Percentiles rank a stretch among this genome's conserved stretches.
Evolutionary conservation across 2,329 filamentous ascomycete species (phyloP).

Genomic region (Elsinoe perseae): DNA sequence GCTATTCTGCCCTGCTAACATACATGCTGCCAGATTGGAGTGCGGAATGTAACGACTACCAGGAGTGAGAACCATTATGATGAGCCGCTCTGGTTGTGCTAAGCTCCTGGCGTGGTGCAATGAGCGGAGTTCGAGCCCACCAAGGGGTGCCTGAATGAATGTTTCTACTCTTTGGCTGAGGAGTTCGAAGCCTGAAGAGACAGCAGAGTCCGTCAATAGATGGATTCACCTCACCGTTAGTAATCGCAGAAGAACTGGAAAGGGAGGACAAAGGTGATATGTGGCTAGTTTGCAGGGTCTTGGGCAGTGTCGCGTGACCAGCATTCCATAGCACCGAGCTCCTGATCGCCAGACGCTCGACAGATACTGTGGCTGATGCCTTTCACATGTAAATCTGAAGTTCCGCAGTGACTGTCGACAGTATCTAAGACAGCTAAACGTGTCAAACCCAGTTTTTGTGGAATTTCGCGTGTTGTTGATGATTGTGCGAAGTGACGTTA

Average conservation of each 20-base stretch:
- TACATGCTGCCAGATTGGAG: too few species aligned
- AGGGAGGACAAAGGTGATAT: neutral
- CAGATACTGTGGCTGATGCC: constrained; percentile 6
- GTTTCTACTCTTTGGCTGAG: too few species aligned
- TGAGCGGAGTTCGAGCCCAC: too few species aligned
- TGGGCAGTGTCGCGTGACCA: constrained; percentile 6
- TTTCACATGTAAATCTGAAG: constrained; percentile 11
- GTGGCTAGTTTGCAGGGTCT: neutral
- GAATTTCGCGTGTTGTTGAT: neutral
- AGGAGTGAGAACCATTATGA: too few species aligned
- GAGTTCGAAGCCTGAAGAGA: too few species aligned
- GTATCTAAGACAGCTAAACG: neutral
- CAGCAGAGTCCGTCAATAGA: too few species aligned
- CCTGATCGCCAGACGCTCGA: neutral
- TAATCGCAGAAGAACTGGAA: neutral
- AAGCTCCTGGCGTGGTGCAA: too few species aligned
- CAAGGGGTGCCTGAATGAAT: too few species aligned
- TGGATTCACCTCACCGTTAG: neutral
- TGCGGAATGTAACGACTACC: too few species aligned
- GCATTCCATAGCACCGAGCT: neutral
- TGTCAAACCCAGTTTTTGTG: neutral
- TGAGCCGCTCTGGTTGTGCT: too few species aligned
- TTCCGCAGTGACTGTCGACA: neutral
- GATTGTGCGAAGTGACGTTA: neutral
- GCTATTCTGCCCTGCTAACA: too few species aligned